phyloP scores from a whole-genome alignment of 1,139 yeast species.

The Pichia sp. region DNA sequence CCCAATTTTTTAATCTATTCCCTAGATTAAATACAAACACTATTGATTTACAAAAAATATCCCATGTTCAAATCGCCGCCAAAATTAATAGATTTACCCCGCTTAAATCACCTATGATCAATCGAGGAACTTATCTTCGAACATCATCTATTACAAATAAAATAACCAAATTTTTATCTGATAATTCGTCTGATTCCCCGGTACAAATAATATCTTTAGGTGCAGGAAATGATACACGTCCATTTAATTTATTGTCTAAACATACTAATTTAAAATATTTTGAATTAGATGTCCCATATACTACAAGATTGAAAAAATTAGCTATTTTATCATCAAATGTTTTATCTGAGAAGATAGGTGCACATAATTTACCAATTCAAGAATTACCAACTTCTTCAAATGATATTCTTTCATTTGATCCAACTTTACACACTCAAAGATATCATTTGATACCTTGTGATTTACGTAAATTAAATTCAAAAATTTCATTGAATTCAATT shows the following conservation, averaged over 20 bases:
- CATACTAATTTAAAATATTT: conserved; percentile 40
- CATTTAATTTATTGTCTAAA: conserved; percentile 44
- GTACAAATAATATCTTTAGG: conserved; percentile 79
- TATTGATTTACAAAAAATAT: no score
- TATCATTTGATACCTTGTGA: conserved; percentile 57
- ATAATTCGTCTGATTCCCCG: conserved; percentile 43
- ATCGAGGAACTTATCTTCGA: conserved; percentile 75
- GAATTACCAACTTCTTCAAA: conserved; percentile 17
- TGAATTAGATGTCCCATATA: conserved; percentile 72
- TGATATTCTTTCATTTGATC: conserved; percentile 17
- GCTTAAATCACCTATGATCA: conserved; percentile 69
- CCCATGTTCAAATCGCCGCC: no score
- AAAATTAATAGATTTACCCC: conserved; percentile 9
- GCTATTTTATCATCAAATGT: conserved; percentile 38
- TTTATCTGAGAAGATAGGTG: conserved; percentile 25
- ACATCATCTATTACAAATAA: conserved; percentile 56
- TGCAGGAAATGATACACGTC: conserved; percentile 93
- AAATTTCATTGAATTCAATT: background rate
- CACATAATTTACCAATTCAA: background rate
- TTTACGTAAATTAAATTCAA: conserved; percentile 35
- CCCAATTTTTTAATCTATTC: conserved; percentile 31
- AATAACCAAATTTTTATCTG: conserved; percentile 43
- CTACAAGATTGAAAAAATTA: conserved; percentile 54
- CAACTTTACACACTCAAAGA: conserved; percentile 37
- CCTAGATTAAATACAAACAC: background rate